These are phyloP conservation scores for Trichomonas tenax DNA, from an alignment of 208 protist species.

Conservation along the genomic window DNA sequence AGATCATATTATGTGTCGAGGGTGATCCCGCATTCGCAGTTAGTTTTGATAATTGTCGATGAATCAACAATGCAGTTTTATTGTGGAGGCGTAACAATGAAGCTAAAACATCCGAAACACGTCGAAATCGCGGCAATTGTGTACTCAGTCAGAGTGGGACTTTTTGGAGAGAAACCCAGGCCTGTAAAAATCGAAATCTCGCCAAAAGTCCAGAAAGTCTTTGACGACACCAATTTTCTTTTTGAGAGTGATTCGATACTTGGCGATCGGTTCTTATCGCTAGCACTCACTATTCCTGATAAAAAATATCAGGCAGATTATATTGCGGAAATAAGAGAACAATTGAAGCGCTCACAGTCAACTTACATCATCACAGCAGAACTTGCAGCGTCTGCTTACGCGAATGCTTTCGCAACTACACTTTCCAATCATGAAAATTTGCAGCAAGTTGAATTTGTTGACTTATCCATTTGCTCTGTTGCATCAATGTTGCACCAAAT, in stretches of 20 bases:
- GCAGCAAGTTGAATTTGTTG: not conserved
- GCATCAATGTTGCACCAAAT: not conserved
- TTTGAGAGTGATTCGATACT: not conserved
- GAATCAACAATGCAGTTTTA: not conserved
- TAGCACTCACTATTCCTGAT: not conserved
- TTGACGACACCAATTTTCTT: not conserved
- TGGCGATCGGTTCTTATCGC: not conserved
- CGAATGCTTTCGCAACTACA: not conserved
- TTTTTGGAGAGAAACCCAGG: not conserved
- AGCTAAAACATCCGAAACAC: not conserved
- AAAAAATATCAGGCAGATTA: not conserved
- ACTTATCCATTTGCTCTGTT: not conserved
- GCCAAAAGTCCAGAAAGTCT: not conserved
- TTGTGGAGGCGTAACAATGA: not conserved
- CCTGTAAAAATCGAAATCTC: not conserved
- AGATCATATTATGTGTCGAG: not conserved
- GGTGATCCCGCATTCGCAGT: not conserved
- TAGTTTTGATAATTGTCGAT: not conserved
- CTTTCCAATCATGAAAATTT: not conserved
- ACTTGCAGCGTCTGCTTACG: not conserved
- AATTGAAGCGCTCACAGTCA: not conserved
- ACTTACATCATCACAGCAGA: not conserved
- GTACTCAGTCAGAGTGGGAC: not conserved
- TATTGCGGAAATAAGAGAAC: not conserved
- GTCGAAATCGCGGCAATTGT: not conserved